Evolutionary conservation across 805 yeast genomes (phyloP), one percentile per base, ranked within the genome.

Genomic region (Barnettozyma salicaria): DNA sequence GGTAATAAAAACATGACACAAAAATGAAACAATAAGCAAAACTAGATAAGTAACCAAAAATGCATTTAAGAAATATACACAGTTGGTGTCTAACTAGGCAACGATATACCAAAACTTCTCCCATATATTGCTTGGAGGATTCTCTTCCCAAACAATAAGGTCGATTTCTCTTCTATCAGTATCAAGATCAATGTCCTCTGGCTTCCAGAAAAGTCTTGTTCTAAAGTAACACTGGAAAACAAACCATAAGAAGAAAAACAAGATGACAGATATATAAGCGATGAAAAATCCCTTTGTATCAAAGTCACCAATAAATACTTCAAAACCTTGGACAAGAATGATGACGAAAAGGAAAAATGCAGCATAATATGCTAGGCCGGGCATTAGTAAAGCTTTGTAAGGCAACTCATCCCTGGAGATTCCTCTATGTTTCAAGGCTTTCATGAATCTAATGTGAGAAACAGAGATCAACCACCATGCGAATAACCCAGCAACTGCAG

Each of bases 401-500:
- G 92, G 89, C 39, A 84, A 67, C 10, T 70, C 65, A 48, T 77
- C 76, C 50, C 92, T 64, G 23, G 78, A 64, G 36, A 80, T 76
- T 37, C 76, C 76, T 55, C 86, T 73, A 19, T 64, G 56, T 49
- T 69, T 70, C 48, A 84, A 61, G 17, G 81, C 79, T 30, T 63
- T 56, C 78, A 80, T 80, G 59, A 80, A 80, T 53, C 86, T 65
- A 37, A 80, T 59, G 58, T 79, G 86, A 6, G 80, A 64, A 31
- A 70, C 58, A 13, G 77, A 66, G 40, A 79, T 78, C 52, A 74
- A 69, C 28, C 74, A 69, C 87, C 87, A 78, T 18, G 82, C 68
- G 47, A 79, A 76, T 44, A 80, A 69, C 38, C 87, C 87, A 11
- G 86, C 77, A 29, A 79, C 78, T 19, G 82, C 81, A 12, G 83